Conservation (phyloP, 2,329 filamentous ascomycete species). For the Xylariaceae sp. region DNA sequence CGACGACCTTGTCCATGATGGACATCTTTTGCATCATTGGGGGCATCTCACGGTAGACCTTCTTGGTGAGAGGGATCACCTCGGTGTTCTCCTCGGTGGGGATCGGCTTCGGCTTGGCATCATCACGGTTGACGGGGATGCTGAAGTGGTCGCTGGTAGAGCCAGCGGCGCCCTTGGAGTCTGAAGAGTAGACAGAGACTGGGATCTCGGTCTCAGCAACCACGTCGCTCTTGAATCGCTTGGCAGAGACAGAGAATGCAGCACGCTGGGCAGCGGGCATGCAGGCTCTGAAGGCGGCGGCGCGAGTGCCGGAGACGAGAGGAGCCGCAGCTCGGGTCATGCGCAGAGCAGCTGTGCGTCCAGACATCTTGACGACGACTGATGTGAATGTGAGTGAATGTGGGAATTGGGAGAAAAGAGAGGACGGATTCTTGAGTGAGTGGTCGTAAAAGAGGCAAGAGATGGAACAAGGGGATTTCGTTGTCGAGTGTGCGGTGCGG, state of each 20-base stretch:
- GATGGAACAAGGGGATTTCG: not conserved
- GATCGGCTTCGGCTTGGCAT: conserved; percentile 38
- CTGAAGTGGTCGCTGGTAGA: conserved; percentile 46
- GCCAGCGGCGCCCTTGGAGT: conserved; percentile 39
- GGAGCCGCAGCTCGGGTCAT: conserved; percentile 29
- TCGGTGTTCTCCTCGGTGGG: conserved; percentile 41
- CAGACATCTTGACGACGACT: conserved; percentile 29
- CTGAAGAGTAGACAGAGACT: conserved; percentile 48
- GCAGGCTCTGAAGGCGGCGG: conserved; percentile 23
- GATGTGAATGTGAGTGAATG: conserved; percentile 10
- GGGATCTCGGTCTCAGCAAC: conserved; percentile 54
- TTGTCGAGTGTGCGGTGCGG: not conserved
- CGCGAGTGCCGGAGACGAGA: conserved; percentile 21
- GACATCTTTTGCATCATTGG: conserved; percentile 64
- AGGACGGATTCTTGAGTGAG: conserved; percentile 2
- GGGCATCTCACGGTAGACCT: conserved; percentile 52
- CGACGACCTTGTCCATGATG: conserved; percentile 63
- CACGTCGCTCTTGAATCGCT: conserved; percentile 43
- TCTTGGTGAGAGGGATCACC: conserved; percentile 47
- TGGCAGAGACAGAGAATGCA: conserved; percentile 34
- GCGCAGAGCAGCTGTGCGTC: conserved; percentile 28
- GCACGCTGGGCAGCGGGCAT: conserved; percentile 29
- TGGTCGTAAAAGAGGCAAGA: not conserved
- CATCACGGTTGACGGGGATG: conserved; percentile 45
- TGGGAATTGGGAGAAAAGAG: not conserved